Evolutionary conservation across 768 basidiomycete genomes (phyloP), one percentile per base, ranked within the genome.

Genomic region (Mycena pura): DNA sequence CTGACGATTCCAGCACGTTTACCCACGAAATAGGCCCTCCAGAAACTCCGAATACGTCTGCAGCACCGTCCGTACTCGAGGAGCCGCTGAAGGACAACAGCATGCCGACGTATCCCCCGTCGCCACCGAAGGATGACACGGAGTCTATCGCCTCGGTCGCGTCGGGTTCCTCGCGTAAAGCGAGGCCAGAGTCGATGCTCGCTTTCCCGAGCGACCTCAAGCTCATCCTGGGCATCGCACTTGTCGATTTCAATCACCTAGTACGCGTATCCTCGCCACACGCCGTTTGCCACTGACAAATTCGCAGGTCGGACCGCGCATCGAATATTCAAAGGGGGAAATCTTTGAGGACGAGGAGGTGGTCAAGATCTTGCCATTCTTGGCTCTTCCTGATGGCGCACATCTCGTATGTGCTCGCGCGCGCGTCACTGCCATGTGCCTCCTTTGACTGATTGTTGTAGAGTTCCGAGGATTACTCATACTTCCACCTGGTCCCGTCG

Each of bases 331-430:
- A 17, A 80, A 86, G 68, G 92, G 92, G 3, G 87, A 88, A 3
- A 84, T 96, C 28, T 89, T 92, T 64, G 84, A 92, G 32, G 89
- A 99, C 70, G 92, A 94, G 61, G 93, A 96, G 71, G 81, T 98
- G 27, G 79, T 81, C 31, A 91, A 89, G 72, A 87, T 94, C 31
- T 80, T 99, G 28, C 97, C 97, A 0, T 99, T 99, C 77, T 83
- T 99, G 13, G 97, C 97, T 0, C 82, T 99, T 25, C 97, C 97
- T 2, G 97, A 99, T 69, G 97, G 97, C 17, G 97, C 97, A 10
- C 97, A 99, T 77, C 73, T 97, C 66, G 94, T 96, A 68, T 63
- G 89, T 77, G n/a, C n/a, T n/a, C n/a, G n/a, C 57, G 27, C 25
- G 31, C 43, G 48, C 34, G 50, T 45, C 22, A n/a, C 10, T 43